Base-by-base conservation (phyloP, 441 rosid genomes). In the Gossypium davidsonii region DNA sequence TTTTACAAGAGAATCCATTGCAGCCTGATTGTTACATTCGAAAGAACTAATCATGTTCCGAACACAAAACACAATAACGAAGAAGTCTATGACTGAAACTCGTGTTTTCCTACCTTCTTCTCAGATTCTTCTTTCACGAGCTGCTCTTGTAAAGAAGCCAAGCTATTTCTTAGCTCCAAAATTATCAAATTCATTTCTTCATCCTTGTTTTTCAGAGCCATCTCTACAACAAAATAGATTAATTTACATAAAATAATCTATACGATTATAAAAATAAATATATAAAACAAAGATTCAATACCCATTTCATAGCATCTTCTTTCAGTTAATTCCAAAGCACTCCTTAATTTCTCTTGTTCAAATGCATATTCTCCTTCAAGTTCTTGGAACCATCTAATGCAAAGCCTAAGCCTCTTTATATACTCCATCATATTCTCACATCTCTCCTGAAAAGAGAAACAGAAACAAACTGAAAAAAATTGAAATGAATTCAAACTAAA, bases 361-460 rank as follows among this genome's bases (percentile, higher is more conserved):
- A 85, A 84, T 10, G 88, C 84, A 60, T 84, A 89, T 79, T 80
- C 88, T 37, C 83, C 81, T 81, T 86, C 90, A 2, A 86, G 88
- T 75, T 89, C 91, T 83, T 86, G 94, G 74, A 89, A 86, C 94
- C 94, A 89, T 79, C 77, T 84, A 67, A 89, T 78, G 78, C 92
- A 89, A 67, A 84, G 88, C 80, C 89, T 84, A 67, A 89, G 84
- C 83, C 90, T 83, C 78, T 80, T 86, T 5, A 89, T 82, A 76
- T 89, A 89, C 56, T 88, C 89, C 81, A 81, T 72, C 81, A 85
- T 87, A 68, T 83, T 86, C 71, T 89, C 94, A 68, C 89, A 86
- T 83, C 86, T 88, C 83, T 89, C 94, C 94, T 89, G 81, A 78
- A 75, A 70, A 59, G 81, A 78, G 72, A 70, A 59, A 4, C 63